Evolutionary conservation across 768 basidiomycete genomes (phyloP).

Genomic region (Podaxis mareebaensis): DNA sequence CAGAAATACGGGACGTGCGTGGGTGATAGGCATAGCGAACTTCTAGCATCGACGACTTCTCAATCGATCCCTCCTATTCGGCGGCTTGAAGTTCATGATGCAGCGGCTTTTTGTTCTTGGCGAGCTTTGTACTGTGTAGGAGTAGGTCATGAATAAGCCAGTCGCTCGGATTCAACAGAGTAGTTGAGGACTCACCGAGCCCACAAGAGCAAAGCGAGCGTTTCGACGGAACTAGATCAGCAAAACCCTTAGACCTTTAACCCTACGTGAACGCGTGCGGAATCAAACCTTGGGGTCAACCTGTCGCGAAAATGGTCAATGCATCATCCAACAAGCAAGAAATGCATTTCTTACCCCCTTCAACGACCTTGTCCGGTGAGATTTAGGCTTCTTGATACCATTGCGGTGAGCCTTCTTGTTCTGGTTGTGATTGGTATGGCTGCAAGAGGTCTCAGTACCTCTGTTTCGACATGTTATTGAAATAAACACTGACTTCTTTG

Average conservation of each 20-base stretch:
- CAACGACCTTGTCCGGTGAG: slow-evolving; percentile 73
- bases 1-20: neutral
- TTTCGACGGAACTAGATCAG: slow-evolving; percentile 79
- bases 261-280: slow-evolving; percentile 5
- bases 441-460: slow-evolving; percentile 28
- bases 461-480: neutral
- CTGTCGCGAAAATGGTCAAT: slow-evolving; percentile 35
- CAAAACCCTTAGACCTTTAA: slow-evolving; percentile 13
- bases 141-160: neutral
- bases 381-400: slow-evolving; percentile 87
- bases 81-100: slow-evolving; percentile 29
- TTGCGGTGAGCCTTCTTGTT: slow-evolving; percentile 96
- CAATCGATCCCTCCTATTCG: neutral
- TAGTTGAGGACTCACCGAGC: slow-evolving; percentile 59
- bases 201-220: slow-evolving; percentile 66
- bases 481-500: slow-evolving; percentile 79
- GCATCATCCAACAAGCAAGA: slow-evolving; percentile 5
- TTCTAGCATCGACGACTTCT: neutral
- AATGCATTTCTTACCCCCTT: slow-evolving; percentile 76
- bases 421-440: slow-evolving; percentile 96
- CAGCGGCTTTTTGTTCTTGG: slow-evolving; percentile 53
- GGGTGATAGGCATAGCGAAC: neutral
- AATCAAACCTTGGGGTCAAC: slow-evolving; percentile 75
- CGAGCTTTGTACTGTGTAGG: slow-evolving; percentile 63
- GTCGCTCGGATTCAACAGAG: neutral